Evolutionary conservation across 2,329 filamentous ascomycete genomes (phyloP).

Genomic region (Phyllosticta citriasiana): DNA sequence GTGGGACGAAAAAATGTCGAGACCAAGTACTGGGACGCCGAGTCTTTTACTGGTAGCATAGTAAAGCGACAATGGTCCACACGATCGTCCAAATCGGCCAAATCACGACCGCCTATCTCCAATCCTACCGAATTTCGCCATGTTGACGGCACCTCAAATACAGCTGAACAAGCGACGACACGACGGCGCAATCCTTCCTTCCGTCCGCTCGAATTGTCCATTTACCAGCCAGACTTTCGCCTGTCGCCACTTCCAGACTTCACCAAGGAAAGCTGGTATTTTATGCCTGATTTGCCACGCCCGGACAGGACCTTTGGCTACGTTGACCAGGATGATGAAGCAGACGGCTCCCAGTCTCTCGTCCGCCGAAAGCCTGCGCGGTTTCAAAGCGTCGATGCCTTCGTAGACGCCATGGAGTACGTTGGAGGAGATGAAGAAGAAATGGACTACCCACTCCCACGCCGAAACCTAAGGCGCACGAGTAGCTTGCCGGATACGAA

Average conservation of each 20-base stretch:
- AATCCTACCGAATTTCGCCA: constrained; percentile 28
- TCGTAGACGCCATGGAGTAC: not conserved
- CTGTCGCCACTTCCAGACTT: constrained; percentile 33
- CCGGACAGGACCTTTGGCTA: not conserved
- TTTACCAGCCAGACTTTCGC: constrained; percentile 24
- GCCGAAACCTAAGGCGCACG: constrained; percentile 18
- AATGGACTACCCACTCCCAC: constrained; percentile 18
- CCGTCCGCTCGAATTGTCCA: constrained; percentile 29
- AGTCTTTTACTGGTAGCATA: not conserved
- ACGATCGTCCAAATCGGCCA: constrained; percentile 20
- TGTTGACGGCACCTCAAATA: constrained; percentile 21
- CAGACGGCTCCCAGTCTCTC: not conserved
- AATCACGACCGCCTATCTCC: constrained; percentile 24
- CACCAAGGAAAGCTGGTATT: constrained; percentile 20
- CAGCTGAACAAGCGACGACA: constrained; percentile 11
- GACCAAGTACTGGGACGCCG: constrained; percentile 1
- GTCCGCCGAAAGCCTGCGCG: constrained; percentile 2
- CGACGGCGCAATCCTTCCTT: constrained; percentile 15
- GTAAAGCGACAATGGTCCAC: constrained; percentile 15
- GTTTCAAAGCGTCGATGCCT: not conserved
- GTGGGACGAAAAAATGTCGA: constrained; percentile 12
- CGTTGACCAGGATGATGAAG: not conserved
- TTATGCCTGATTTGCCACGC: constrained; percentile 13
- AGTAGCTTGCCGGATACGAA: constrained; percentile 7
- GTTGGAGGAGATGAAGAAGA: not conserved